phyloP scores from a whole-genome alignment of 2,329 filamentous ascomycete species.

The Calonectria honghensis region DNA sequence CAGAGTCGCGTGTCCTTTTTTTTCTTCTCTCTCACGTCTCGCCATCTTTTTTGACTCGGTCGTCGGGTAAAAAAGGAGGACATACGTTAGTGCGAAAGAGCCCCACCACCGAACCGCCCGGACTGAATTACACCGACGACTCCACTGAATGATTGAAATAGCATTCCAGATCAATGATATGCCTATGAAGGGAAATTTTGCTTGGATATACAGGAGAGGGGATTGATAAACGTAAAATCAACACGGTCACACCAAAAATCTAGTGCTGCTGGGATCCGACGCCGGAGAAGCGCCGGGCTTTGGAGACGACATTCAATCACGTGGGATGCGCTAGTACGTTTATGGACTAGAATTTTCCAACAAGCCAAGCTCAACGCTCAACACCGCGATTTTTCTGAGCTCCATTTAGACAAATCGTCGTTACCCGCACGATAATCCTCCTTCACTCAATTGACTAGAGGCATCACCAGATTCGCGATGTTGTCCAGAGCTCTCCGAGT shows the following conservation, averaged over 20 bases:
- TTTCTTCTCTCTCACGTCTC: conserved; percentile 30
- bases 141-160: conserved; percentile 34
- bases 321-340: conserved; percentile 52
- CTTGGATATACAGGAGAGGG: conserved; percentile 11
- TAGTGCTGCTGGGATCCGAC: conserved; percentile 16
- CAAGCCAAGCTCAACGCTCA: conserved; percentile 65
- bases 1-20: conserved; percentile 14
- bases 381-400: conserved; percentile 68
- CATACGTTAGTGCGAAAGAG: conserved; percentile 44
- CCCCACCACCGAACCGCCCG: conserved; percentile 45
- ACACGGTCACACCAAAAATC: background rate
- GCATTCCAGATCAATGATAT: conserved; percentile 18
- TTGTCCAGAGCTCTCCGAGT: conserved; percentile 82
- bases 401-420: conserved; percentile 58
- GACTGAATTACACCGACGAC: conserved; percentile 50
- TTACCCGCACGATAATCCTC: conserved; percentile 57
- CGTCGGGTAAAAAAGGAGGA: conserved; percentile 54
- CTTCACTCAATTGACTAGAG: conserved; percentile 58
- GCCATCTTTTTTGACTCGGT: conserved; percentile 48
- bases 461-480: conserved; percentile 70
- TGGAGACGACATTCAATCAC: conserved; percentile 44
- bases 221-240: background rate
- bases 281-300: conserved; percentile 41
- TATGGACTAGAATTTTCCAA: conserved; percentile 61
- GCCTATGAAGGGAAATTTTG: background rate